These are phyloP conservation scores for Pythium phragmitis DNA, from an alignment of 352 stramenopile species.

Conservation along the genomic window DNA sequence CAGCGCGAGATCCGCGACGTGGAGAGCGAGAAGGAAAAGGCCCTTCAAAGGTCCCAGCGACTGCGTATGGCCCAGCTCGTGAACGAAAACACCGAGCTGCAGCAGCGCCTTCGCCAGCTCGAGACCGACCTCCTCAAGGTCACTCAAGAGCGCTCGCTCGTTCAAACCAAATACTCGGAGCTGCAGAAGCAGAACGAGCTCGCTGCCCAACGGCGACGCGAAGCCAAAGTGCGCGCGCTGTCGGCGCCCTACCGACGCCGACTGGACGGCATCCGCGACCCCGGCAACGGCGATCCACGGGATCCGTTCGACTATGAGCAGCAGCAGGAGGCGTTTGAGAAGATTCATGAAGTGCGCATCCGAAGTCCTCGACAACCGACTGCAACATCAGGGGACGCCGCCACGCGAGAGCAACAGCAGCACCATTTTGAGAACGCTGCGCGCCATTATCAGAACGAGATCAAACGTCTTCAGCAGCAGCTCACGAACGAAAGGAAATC, in stretches of 20 bases:
- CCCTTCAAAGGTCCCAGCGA: constrained; percentile 38
- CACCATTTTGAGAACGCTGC: constrained; percentile 38
- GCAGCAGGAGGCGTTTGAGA: constrained; percentile 41
- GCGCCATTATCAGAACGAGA: constrained; percentile 68
- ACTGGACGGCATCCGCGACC: constrained; percentile 5
- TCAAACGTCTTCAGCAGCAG: constrained; percentile 63
- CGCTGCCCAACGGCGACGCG: constrained; percentile 35
- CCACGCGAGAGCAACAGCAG: constrained; percentile 5
- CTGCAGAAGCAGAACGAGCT: constrained; percentile 45
- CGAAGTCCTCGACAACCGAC: constrained; percentile 15
- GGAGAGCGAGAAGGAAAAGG: constrained; percentile 39
- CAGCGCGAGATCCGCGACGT: constrained; percentile 47
- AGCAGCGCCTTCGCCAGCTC: constrained; percentile 47
- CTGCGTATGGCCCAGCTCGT: constrained; percentile 35
- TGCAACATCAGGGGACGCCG: constrained; percentile 8
- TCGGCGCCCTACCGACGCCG: constrained; percentile 38
- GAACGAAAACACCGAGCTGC: constrained; percentile 47
- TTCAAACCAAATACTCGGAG: constrained; percentile 43
- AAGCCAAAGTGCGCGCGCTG: constrained; percentile 50
- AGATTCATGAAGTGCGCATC: constrained; percentile 26
- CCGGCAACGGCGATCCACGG: not conserved
- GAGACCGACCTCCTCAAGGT: constrained; percentile 47
- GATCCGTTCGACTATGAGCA: constrained; percentile 31
- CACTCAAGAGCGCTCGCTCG: constrained; percentile 48
- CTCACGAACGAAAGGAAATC: constrained; percentile 46